phyloP scores from a whole-genome alignment of 2,329 filamentous ascomycete genomes.

The Hysterium pulicare region DNA sequence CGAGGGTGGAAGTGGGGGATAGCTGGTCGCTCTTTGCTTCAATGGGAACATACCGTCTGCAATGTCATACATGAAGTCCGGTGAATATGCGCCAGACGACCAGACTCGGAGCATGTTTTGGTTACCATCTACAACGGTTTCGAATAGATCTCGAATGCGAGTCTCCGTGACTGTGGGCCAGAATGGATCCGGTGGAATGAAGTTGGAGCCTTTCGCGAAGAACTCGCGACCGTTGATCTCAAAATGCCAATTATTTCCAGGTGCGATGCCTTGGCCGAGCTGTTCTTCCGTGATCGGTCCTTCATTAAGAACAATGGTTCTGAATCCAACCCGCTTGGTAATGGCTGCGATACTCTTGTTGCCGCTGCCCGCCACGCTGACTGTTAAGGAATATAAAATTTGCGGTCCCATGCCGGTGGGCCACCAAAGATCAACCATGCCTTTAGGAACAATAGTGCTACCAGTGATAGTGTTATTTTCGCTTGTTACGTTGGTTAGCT shows the following conservation, averaged over 20 bases:
- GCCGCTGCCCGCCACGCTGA: conserved; percentile 43
- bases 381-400: conserved; percentile 55
- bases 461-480: conserved; percentile 48
- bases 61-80: conserved; percentile 61
- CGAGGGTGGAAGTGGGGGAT: no score
- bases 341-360: conserved; percentile 42
- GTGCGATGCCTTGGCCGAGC: conserved; percentile 52
- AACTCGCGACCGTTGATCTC: conserved; percentile 63
- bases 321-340: conserved; percentile 57
- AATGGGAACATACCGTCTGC: conserved; percentile 52
- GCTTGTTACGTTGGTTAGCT: conserved; percentile 40
- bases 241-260: conserved; percentile 61
- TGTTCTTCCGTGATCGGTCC: conserved; percentile 54
- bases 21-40: no score
- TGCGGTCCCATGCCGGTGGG: conserved; percentile 56
- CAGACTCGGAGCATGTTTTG: conserved; percentile 65
- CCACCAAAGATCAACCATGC: conserved; percentile 58
- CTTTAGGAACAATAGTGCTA: conserved; percentile 40
- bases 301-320: conserved; percentile 60
- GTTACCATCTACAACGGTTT: conserved; percentile 55
- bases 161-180: conserved; percentile 57
- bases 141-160: conserved; percentile 52
- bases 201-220: conserved; percentile 63
- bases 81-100: conserved; percentile 58
- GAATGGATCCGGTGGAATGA: conserved; percentile 61